These are phyloP conservation scores for Colletotrichum musicola DNA, from an alignment of 2,329 filamentous ascomycete species.

Conservation along the genomic window DNA sequence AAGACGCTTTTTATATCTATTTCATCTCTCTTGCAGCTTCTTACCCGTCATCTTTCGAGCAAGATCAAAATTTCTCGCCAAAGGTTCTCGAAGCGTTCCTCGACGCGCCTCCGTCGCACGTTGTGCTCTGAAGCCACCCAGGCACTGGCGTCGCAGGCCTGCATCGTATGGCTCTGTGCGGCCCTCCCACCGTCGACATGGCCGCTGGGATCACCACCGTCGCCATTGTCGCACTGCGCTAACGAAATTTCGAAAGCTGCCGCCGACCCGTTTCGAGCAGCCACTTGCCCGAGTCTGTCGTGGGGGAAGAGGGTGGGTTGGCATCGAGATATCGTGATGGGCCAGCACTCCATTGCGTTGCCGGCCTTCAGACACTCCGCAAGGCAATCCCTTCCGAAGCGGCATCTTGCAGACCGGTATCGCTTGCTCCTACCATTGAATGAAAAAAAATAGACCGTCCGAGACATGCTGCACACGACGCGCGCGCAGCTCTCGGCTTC, in stretches of 20 bases:
- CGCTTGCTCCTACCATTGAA: neutral
- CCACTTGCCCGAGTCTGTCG: too few species aligned
- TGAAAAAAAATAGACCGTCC: too few species aligned
- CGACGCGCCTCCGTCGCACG: slow-evolving; percentile 15
- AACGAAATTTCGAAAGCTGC: too few species aligned
- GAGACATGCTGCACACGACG: too few species aligned
- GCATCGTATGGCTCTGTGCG: slow-evolving; percentile 17
- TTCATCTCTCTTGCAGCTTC: too few species aligned
- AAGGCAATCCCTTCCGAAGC: neutral
- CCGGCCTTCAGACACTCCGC: neutral
- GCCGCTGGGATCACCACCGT: neutral
- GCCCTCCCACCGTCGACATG: neutral
- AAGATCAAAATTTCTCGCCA: neutral
- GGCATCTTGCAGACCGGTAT: neutral
- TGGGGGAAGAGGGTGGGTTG: too few species aligned
- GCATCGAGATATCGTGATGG: too few species aligned
- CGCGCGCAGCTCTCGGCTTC: neutral
- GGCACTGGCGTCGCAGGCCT: neutral
- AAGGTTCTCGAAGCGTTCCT: neutral
- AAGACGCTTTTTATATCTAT: neutral
- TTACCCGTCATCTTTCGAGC: neutral
- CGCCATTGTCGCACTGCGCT: neutral
- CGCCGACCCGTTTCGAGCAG: too few species aligned
- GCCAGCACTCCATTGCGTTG: too few species aligned
- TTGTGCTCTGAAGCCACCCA: slow-evolving; percentile 7